Evolutionary conservation across 2,329 filamentous ascomycete species (phyloP).

Genomic region (Colletotrichum somersetense): DNA sequence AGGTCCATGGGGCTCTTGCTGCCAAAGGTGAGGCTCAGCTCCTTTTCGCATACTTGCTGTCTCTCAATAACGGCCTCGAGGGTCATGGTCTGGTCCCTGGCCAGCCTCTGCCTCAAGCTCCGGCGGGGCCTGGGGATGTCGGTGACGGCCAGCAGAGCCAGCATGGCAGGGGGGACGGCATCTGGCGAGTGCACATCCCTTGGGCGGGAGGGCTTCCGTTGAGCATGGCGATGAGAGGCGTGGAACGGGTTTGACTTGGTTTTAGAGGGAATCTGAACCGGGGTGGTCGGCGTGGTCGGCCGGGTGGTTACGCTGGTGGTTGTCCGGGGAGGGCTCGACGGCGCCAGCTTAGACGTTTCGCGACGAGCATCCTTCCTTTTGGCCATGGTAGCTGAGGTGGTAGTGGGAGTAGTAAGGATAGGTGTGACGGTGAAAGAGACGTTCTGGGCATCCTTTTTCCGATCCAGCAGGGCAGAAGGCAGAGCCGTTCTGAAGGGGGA

Average conservation of each 20-base stretch:
- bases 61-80: constrained; percentile 68
- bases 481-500: constrained; percentile 34
- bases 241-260: constrained; percentile 53
- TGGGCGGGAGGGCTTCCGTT: constrained; percentile 52
- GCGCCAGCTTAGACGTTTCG: constrained; percentile 42
- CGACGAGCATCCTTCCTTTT: constrained; percentile 43
- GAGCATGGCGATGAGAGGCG: constrained; percentile 54
- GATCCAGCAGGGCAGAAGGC: constrained; percentile 40
- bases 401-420: constrained; percentile 36
- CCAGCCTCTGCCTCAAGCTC: constrained; percentile 48
- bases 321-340: constrained; percentile 42
- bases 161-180: constrained; percentile 69
- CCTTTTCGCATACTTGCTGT: constrained; percentile 69
- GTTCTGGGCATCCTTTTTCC: constrained; percentile 44
- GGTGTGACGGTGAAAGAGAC: constrained; percentile 42
- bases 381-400: constrained; percentile 42
- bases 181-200: constrained; percentile 65
- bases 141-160: constrained; percentile 72
- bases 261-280: constrained; percentile 67
- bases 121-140: constrained; percentile 66
- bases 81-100: constrained; percentile 55
- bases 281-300: constrained; percentile 56
- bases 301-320: constrained; percentile 42
- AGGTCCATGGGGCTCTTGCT: constrained; percentile 69
- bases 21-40: constrained; percentile 66